Evolutionary conservation across 495 filamentous ascomycete genomes (phyloP).

Genomic region (Xylaria palmicola): DNA sequence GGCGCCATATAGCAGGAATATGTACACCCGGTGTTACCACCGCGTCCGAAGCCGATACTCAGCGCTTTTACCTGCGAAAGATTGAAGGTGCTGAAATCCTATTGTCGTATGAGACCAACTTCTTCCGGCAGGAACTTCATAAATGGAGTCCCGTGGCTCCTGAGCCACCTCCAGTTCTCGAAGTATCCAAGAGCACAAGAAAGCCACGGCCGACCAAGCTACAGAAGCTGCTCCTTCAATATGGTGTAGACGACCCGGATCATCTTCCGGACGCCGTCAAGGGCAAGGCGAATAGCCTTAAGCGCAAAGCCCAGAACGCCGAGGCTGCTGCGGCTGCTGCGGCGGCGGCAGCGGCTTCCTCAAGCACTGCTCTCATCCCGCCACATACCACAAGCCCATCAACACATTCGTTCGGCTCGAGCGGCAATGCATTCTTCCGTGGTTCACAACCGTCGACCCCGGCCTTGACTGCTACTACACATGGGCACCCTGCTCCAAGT

Average conservation of each 20-base stretch:
- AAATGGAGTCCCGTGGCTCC: conserved; percentile 94
- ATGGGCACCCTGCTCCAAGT: conserved; percentile 33
- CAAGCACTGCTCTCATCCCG: conserved; percentile 22
- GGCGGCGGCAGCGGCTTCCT: conserved; percentile 18
- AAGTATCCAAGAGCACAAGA: conserved; percentile 85
- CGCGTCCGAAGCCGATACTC: conserved; percentile 78
- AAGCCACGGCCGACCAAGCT: conserved; percentile 97
- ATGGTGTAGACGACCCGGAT: conserved; percentile 83
- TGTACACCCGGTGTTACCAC: conserved; percentile 80
- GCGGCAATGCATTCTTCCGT: conserved; percentile 37
- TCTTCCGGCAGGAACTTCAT: conserved; percentile 93
- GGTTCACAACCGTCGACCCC: conserved; percentile 42
- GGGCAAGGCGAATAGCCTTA: conserved; percentile 67
- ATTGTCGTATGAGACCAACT: conserved; percentile 89
- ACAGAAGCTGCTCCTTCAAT: conserved; percentile 88
- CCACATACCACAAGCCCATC: conserved; percentile 37
- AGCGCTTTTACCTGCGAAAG: conserved; percentile 98
- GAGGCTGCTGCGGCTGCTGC: conserved; percentile 39
- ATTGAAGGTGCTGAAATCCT: conserved; percentile 97
- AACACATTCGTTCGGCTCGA: conserved; percentile 29
- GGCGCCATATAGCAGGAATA: conserved; percentile 74
- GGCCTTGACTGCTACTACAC: conserved; percentile 33
- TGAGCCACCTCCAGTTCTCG: conserved; percentile 75
- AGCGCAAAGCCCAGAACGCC: conserved; percentile 54
- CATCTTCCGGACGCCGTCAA: conserved; percentile 79